Evolutionary conservation across 2,329 filamentous ascomycete species (phyloP).

Genomic region (Cordyceps farinosa): DNA sequence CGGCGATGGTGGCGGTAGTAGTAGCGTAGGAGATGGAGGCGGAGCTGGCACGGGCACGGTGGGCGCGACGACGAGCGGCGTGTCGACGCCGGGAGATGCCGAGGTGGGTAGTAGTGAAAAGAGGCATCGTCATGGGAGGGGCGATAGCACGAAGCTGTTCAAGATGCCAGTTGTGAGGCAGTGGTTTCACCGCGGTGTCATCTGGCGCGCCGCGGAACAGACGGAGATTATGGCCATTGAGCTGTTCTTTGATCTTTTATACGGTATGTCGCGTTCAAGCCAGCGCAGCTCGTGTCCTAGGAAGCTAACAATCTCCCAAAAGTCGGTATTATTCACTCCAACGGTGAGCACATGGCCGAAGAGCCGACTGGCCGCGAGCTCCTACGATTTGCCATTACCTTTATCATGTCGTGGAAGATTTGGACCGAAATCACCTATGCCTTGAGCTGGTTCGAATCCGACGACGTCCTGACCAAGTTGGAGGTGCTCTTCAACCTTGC

Average conservation of each 20-base stretch:
- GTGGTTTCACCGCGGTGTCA: constrained; percentile 62
- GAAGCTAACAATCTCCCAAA: background rate
- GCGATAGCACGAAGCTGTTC: constrained; percentile 51
- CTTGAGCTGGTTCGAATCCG: constrained; percentile 60
- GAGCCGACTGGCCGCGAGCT: constrained; percentile 51
- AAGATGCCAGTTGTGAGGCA: constrained; percentile 59
- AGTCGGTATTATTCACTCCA: constrained; percentile 61
- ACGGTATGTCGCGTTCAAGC: constrained; percentile 31
- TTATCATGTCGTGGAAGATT: constrained; percentile 61
- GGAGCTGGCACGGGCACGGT: background rate
- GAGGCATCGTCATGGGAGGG: constrained; percentile 33
- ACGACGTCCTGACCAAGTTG: constrained; percentile 56
- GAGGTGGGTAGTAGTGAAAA: constrained; percentile 28
- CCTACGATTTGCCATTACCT: constrained; percentile 58
- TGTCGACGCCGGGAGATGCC: constrained; percentile 19
- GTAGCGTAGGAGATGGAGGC: constrained; percentile 1
- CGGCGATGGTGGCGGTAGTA: constrained; percentile 17
- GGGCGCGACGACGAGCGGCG: constrained; percentile 22
- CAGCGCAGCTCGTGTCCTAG: background rate
- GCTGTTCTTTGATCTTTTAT: constrained; percentile 61
- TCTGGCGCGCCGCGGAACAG: constrained; percentile 57
- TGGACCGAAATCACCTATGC: constrained; percentile 57
- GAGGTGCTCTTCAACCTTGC: constrained; percentile 59
- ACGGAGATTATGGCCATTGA: constrained; percentile 63
- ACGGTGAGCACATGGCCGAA: constrained; percentile 58